Evolutionary conservation across 164 flowering plant species (phyloP).

Genomic region (Magnolia kwangsiensis): DNA sequence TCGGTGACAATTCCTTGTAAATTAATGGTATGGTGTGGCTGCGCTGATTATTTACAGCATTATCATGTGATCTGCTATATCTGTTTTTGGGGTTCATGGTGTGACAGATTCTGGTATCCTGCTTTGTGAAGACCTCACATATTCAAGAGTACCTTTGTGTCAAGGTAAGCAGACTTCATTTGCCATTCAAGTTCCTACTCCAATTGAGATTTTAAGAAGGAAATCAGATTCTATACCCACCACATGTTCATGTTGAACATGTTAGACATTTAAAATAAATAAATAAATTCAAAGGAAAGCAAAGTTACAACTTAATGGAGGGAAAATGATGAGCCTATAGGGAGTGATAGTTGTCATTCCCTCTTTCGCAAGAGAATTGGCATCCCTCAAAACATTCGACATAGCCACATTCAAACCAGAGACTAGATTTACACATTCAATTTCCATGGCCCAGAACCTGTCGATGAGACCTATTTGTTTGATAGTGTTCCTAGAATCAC

Average conservation of each 20-base stretch:
- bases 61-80: background rate
- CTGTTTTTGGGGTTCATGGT: slow-evolving; percentile 4
- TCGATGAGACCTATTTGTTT: too few species aligned
- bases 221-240: background rate
- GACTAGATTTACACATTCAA: too few species aligned
- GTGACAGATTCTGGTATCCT: slow-evolving; percentile 78
- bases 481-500: too few species aligned
- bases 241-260: background rate
- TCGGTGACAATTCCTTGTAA: background rate
- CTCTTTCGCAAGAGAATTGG: background rate
- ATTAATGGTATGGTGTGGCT: too few species aligned
- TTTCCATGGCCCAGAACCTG: too few species aligned
- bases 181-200: background rate
- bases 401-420: too few species aligned
- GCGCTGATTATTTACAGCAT: too few species aligned
- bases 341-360: background rate
- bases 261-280: background rate
- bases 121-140: slow-evolving; percentile 95
- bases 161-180: slow-evolving; percentile 47
- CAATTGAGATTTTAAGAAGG: background rate
- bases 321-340: background rate
- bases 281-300: background rate
- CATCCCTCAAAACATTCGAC: too few species aligned
- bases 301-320: background rate
- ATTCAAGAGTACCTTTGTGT: slow-evolving; percentile 89